Evolutionary conservation across 129 eudicot species (phyloP).

Genomic region (carrot (Daucus carota)): DNA sequence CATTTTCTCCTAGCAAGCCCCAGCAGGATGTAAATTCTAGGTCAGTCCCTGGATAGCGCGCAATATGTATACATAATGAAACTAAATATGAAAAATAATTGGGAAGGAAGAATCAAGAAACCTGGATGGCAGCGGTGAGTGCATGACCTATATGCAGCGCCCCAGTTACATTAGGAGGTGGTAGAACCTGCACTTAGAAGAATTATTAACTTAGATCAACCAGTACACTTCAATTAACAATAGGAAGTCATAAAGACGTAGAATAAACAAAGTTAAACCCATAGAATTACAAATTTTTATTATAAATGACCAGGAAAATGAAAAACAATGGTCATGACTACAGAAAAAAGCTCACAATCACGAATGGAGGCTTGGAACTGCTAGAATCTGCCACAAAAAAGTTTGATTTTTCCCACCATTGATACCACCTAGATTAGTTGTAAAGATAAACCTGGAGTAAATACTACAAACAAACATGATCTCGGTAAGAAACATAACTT

Average conservation of each 20-base stretch:
- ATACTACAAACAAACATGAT: neutral
- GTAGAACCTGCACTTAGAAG: constrained; percentile 68
- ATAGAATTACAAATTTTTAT: neutral
- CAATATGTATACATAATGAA: neutral
- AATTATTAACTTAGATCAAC: neutral
- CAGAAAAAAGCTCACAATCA: constrained; percentile 59
- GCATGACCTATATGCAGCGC: constrained; percentile 97
- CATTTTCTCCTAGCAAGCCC: neutral
- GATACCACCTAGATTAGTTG: constrained; percentile 65
- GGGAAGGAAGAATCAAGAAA: constrained; percentile 4
- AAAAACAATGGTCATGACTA: neutral
- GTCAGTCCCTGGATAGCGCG: neutral
- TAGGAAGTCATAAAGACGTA: neutral
- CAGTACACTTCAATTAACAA: neutral
- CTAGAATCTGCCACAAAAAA: constrained; percentile 72
- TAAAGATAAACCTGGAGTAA: neutral
- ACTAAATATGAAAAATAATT: neutral
- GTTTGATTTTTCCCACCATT: constrained; percentile 89
- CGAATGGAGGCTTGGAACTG: constrained; percentile 77
- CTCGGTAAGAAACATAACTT: neutral
- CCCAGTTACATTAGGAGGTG: constrained; percentile 99
- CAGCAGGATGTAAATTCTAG: neutral
- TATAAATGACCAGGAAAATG: neutral
- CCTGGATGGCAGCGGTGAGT: constrained; percentile 92
- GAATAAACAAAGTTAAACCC: neutral